Base-by-base conservation (phyloP, 495 filamentous ascomycete genomes). In the Talaromyces wortmannii region DNA sequence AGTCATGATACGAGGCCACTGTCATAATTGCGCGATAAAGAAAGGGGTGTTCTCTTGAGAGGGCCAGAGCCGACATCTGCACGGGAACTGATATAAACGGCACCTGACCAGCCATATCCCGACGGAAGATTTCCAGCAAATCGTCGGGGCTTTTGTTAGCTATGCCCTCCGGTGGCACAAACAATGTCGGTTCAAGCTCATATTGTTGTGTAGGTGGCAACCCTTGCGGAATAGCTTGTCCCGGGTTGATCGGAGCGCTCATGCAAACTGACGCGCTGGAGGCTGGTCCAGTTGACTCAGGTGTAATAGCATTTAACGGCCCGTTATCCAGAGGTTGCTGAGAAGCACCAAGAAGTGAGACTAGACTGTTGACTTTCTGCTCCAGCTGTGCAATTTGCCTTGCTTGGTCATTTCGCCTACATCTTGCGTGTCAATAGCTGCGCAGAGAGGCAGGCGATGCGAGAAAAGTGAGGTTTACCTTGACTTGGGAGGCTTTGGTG, bases 121-220 rank as follows among this genome's bases (percentile, higher is more conserved):
- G 48, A 50, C 48, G 48, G 48, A 50, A 50, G 15, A 16, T 40
- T 13, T 40, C 48, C 31, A 50, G 31, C 13, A 50, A 50, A 13
- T 50, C 29, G 48, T 50, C 48, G 12, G 48, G 48, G 30, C 48
- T 50, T 6, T 50, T 50, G 48, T 33, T 40, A 18, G 30, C 29
- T 18, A 23, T 50, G 15, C 48, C 29, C 2, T 50, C 48, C 17
- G n/a, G 17, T 30, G 48, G 48, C 48, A 16, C 13, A 50, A 31
- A 50, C 31, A 36, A 16, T 2, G 48, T 50, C 31, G 48, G 30
- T 4, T 50, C 48, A 40, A 50, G 48, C 48, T 31, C 48, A 40
- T 50, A 50, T 50, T 50, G 48, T 40, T 40, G 48, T 50, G 48
- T 50, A 50, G 48, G n/a, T 50, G 48, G 48, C 12, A 50, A 50